Conservation (phyloP, 305 asterid species). For the Fraxinus sp. region DNA sequence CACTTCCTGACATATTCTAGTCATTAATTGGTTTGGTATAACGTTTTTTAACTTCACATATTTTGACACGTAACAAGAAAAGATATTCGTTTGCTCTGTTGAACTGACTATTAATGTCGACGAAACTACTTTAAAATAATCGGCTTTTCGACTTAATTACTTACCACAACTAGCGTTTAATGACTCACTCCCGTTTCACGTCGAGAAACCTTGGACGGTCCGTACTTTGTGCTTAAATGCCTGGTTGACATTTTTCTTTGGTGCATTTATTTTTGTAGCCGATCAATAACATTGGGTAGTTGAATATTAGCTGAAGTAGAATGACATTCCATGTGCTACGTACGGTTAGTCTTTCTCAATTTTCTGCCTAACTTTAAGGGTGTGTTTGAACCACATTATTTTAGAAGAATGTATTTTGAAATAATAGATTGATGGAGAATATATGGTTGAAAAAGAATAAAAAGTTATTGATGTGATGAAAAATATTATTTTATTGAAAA, state of each 20-base stretch:
- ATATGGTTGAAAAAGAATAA: too few species aligned
- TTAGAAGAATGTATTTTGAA: too few species aligned
- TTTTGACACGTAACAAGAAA: not conserved
- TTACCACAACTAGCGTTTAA: not conserved
- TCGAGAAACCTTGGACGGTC: not conserved
- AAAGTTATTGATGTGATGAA: too few species aligned
- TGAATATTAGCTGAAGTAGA: not conserved
- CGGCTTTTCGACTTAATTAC: not conserved
- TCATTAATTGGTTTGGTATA: not conserved
- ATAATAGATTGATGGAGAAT: too few species aligned
- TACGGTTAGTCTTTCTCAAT: not conserved
- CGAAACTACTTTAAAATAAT: not conserved
- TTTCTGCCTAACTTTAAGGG: not conserved
- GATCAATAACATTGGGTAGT: not conserved
- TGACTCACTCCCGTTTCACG: not conserved
- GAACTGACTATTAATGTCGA: not conserved
- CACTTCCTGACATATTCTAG: not conserved
- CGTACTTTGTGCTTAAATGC: not conserved
- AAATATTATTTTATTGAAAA: too few species aligned
- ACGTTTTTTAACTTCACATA: slow-evolving; percentile 1
- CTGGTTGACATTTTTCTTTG: not conserved
- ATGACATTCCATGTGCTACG: not conserved
- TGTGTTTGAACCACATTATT: too few species aligned
- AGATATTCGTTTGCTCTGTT: not conserved
- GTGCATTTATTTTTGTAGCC: slow-evolving; percentile 27